A percentile compares a stretch with the other conserved stretches of the same genome.
Evolutionary conservation across 2,329 filamentous ascomycete species (phyloP).

Genomic region (Trichophyton schoenleinii): DNA sequence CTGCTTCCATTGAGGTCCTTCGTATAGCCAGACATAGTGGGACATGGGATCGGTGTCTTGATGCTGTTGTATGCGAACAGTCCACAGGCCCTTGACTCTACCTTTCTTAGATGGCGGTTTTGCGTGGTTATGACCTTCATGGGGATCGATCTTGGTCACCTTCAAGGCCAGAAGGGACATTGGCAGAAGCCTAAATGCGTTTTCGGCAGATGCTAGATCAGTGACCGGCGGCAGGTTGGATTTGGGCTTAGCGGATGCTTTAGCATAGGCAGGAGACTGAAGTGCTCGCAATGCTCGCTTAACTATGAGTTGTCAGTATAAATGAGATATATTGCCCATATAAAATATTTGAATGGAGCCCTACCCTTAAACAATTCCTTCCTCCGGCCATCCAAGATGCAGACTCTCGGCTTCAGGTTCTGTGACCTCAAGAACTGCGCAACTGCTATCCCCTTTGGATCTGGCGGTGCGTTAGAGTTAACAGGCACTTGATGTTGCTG

Average conservation of each 20-base stretch:
- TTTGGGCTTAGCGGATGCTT: conserved; percentile 74
- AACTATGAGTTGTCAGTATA: conserved; percentile 42
- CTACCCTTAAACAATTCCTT: conserved; percentile 96
- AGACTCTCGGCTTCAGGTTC: conserved; percentile 77
- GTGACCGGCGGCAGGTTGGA: conserved; percentile 75
- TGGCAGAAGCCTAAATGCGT: conserved; percentile 87
- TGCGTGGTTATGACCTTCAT: conserved; percentile 60
- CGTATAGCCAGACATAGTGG: conserved; percentile 96
- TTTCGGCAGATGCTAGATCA: conserved; percentile 79
- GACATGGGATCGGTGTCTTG: conserved; percentile 57
- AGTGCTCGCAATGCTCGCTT: conserved; percentile 90
- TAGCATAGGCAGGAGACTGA: conserved; percentile 77
- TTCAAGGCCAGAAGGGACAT: conserved; percentile 87
- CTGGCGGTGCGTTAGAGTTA: conserved; percentile 51
- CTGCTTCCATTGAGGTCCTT: conserved; percentile 85
- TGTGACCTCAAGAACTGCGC: conserved; percentile 77
- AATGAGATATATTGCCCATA: neutral
- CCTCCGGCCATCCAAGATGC: conserved; percentile 87
- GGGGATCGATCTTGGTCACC: conserved; percentile 68
- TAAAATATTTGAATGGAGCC: conserved; percentile 2
- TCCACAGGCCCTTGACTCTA: conserved; percentile 92
- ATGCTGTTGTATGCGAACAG: conserved; percentile 86
- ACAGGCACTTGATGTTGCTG: conserved; percentile 38
- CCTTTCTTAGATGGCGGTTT: conserved; percentile 59
- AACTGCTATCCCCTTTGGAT: conserved; percentile 76